Evolutionary conservation across 2,329 filamentous ascomycete genomes (phyloP), one percentile per base, ranked within the genome.

Genomic region (Rhinocladiella mackenziei): DNA sequence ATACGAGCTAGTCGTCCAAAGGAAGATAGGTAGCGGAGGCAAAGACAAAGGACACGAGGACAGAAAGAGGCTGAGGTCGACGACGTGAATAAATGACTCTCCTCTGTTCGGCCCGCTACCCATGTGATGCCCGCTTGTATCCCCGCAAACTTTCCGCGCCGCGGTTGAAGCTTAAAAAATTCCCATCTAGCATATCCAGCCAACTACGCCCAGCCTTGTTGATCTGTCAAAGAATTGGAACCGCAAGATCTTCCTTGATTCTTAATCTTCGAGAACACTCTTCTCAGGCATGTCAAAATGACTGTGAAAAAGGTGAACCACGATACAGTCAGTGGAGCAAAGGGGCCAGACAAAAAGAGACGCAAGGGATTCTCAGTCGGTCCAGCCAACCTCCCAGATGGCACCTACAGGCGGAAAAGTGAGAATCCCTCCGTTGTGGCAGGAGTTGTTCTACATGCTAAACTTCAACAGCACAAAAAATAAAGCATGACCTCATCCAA

Each of bases 341-440:
- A 43, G 5, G 34, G 45, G 23, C 44, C 29, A 33, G 37, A 50
- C 28, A 51, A 48, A 38, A 59, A 64, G 26, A 75, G 77, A 60
- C 26, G 36, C 26, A 77, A 75, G 56, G 88, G 86, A 38, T 96
- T 97, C 70, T 78, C 78, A 29, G 84, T 96, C 44, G 91, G 89
- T 0, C 89, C 91, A 20, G 84, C 84, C 26, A 94, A 96, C 64
- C 74, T 97, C 18, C 91, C 91, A 29, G 89, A 96, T 64, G 89
- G 91, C 43, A 83, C 84, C 15, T 87, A 92, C 76, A 80, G 80
- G 59, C 82, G 91, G 58, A 95, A 95, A 72, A 75, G 80, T 81
- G 59, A 31, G 47, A 15, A n/a, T 35, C 22, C 13, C 43, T 28
- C n/a, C 22, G 9, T 35, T 22, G n/a, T 20, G 9, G 23, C 30